Evolutionary conservation across 2,329 filamentous ascomycete genomes (phyloP).

Genomic region (Periconia sp.): DNA sequence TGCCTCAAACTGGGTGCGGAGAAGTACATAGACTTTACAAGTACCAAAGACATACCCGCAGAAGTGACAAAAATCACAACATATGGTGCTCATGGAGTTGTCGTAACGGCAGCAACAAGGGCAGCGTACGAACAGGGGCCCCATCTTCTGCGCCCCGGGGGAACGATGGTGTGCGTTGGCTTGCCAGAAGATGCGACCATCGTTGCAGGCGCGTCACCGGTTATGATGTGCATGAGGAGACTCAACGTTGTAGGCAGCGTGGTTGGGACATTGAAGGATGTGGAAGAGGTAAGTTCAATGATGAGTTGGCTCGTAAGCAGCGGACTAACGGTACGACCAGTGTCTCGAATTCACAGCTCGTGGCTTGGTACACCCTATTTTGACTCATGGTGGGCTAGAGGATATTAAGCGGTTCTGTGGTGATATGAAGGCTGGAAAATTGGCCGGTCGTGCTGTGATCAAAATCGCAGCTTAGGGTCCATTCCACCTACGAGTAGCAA

Average conservation of each 20-base stretch:
- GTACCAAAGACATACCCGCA: slow-evolving; percentile 66
- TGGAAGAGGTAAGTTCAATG: slow-evolving; percentile 48
- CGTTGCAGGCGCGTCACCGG: slow-evolving; percentile 39
- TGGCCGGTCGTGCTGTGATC: slow-evolving; percentile 50
- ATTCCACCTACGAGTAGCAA: not conserved
- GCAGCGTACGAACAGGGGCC: slow-evolving; percentile 42
- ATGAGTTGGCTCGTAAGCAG: not conserved
- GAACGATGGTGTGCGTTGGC: slow-evolving; percentile 38
- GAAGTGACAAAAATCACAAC: slow-evolving; percentile 53
- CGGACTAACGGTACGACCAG: slow-evolving; percentile 4
- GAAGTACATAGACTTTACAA: slow-evolving; percentile 61
- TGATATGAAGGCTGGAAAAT: slow-evolving; percentile 47
- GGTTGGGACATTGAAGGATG: slow-evolving; percentile 52
- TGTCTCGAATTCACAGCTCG: slow-evolving; percentile 51
- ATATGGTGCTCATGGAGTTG: slow-evolving; percentile 80
- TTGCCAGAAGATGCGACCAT: slow-evolving; percentile 29
- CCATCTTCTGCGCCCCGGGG: slow-evolving; percentile 29
- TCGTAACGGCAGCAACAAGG: slow-evolving; percentile 70
- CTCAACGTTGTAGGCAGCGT: slow-evolving; percentile 53
- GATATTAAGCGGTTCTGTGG: slow-evolving; percentile 49
- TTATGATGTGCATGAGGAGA: slow-evolving; percentile 47
- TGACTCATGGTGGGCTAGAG: slow-evolving; percentile 46
- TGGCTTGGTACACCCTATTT: slow-evolving; percentile 48
- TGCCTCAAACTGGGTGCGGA: slow-evolving; percentile 60
- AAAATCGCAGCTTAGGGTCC: slow-evolving; percentile 42